Evolutionary conservation across 2,329 filamentous ascomycete species (phyloP).

Genomic region (Sarocladiaceae sp.): DNA sequence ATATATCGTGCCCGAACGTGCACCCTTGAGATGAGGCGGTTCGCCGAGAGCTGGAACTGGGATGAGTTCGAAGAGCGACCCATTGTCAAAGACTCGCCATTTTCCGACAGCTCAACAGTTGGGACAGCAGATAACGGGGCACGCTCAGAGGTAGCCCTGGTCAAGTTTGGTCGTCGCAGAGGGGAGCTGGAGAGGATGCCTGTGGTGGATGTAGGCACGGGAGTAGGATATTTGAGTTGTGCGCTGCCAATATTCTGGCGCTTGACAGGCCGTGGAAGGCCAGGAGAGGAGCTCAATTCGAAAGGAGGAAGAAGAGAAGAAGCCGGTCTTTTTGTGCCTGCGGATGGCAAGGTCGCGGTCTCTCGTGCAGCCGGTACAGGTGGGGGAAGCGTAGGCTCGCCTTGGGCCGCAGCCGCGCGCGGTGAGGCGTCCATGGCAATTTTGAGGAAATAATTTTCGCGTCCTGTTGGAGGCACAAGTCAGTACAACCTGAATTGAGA

Average conservation of each 20-base stretch:
- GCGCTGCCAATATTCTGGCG: conserved; percentile 49
- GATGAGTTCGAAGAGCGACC: conserved; percentile 91
- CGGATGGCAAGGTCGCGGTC: conserved; percentile 10
- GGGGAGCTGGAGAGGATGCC: conserved; percentile 86
- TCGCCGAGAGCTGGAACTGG: conserved; percentile 89
- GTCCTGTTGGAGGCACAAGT: not conserved
- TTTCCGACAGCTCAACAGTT: conserved; percentile 71
- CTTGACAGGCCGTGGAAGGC: conserved; percentile 62
- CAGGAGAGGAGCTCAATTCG: conserved; percentile 73
- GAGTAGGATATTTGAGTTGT: conserved; percentile 78
- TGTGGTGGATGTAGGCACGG: conserved; percentile 88
- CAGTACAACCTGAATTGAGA: not conserved
- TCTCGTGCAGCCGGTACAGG: conserved; percentile 3
- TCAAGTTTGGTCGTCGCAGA: conserved; percentile 38
- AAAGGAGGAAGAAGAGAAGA: conserved; percentile 71
- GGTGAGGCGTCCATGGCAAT: conserved; percentile 5
- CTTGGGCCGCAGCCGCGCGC: conserved; percentile 6
- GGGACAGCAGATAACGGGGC: conserved; percentile 78
- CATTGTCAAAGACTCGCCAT: conserved; percentile 78
- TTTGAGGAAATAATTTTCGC: not conserved
- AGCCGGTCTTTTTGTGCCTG: conserved; percentile 54
- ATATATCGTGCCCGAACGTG: conserved; percentile 87
- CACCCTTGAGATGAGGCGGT: conserved; percentile 86
- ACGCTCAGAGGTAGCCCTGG: conserved; percentile 59
- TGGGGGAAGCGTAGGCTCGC: conserved; percentile 27